These are phyloP conservation scores for Saturnispora bothae DNA, from an alignment of 805 yeast species.

Conservation along the genomic window DNA sequence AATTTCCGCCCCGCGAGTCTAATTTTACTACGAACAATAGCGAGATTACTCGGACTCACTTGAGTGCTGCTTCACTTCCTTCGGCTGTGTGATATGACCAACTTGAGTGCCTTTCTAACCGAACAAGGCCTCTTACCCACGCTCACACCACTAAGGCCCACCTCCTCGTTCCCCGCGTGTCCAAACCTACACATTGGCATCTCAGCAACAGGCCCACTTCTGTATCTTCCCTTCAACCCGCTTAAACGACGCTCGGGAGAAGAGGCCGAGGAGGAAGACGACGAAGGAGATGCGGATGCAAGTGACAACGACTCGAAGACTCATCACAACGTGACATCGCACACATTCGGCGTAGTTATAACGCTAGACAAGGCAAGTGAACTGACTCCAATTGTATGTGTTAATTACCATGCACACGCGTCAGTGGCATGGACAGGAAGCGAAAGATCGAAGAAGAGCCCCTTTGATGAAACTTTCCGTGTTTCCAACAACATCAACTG, in stretches of 20 bases:
- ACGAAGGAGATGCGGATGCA: slow-evolving; percentile 17
- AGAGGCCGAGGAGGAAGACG: slow-evolving; percentile 12
- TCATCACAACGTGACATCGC: slow-evolving; percentile 28
- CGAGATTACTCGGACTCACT: too few relatives aligned
- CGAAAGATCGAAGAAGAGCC: slow-evolving; percentile 32
- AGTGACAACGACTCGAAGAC: slow-evolving; percentile 9
- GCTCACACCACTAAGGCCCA: background rate
- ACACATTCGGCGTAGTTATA: slow-evolving; percentile 41
- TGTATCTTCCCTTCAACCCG: slow-evolving; percentile 27
- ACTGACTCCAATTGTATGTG: slow-evolving; percentile 28
- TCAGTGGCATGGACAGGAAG: slow-evolving; percentile 35
- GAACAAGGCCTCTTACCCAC: slow-evolving; percentile 6
- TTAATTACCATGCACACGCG: slow-evolving; percentile 35
- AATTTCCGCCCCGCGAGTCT: too few relatives aligned
- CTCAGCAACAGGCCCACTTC: slow-evolving; percentile 22
- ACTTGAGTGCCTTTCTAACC: slow-evolving; percentile 3
- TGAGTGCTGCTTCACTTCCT: too few relatives aligned
- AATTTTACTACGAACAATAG: too few relatives aligned
- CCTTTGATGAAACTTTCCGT: slow-evolving; percentile 35
- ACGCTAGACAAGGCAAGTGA: slow-evolving; percentile 33
- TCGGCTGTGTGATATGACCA: too few relatives aligned
- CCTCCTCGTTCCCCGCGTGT: background rate
- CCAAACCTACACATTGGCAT: slow-evolving; percentile 1
- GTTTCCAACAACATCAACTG: slow-evolving; percentile 33
- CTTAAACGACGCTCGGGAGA: slow-evolving; percentile 16